Base-by-base conservation (phyloP, 2,329 filamentous ascomycete genomes). In the Aspergillus japonicus region DNA sequence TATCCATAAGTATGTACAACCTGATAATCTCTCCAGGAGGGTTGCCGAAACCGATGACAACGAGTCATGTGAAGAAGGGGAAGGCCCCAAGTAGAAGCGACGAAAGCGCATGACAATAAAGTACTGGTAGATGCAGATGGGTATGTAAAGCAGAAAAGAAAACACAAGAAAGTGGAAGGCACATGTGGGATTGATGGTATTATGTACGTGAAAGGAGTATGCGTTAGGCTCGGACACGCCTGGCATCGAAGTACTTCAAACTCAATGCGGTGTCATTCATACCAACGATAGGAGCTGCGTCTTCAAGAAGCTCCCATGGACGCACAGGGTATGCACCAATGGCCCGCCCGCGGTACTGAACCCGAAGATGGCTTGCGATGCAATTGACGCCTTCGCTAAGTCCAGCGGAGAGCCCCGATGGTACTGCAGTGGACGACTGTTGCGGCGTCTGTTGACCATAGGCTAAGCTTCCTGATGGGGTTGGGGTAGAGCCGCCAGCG, bases 221-320 rank as follows among this genome's bases (percentile, higher is more conserved):
- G 31, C 39, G 21, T 33, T 10, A 59, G 26, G 58, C 64, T 63
- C 71, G 66, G 33, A 73, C 69, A 33, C 70, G 72, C 51, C 77
- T 67, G 16, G 78, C 73, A 52, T 77, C 76, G 58, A 80, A 80
- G 48, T 74, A 76, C 21, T 73, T 69, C 48, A 80, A 62, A 55
- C 73, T 78, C 33, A 80, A 66, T 21, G 77, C 76, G 4, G 78
- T 80, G 60, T 80, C 78, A 60, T 80, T 80, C n/a, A 70, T 67
- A 24, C 77, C 76, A 23, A 76, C 65, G 19, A 78, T 71, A 1
- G 78, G 78, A 19, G 78, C 77, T 11, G 78, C 74, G 59, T 80
- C 78, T 62, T 78, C 76, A 24, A 80, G 69, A 58, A 80, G 72
- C 59, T 80, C 78, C 78, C 78, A 80, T 29, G 73, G 73, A 23